These are phyloP conservation scores for Pythium sukuiense DNA, from an alignment of 352 stramenopile species.

Conservation along the genomic window DNA sequence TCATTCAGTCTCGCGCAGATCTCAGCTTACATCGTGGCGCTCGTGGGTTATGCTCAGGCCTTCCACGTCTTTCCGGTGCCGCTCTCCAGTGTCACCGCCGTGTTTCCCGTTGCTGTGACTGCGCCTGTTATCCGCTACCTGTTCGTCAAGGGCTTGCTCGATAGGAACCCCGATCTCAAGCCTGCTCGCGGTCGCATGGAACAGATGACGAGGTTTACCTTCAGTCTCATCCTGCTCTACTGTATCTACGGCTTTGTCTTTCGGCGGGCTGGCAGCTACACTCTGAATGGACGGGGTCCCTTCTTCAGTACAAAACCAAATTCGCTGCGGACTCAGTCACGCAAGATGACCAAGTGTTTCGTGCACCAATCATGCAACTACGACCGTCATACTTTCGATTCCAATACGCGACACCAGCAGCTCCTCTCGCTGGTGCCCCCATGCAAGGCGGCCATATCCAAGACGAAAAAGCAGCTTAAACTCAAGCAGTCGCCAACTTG, in stretches of 20 bases:
- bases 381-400: too few relatives aligned
- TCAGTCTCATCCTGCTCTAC: slow-evolving; percentile 32
- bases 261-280: slow-evolving; percentile 17
- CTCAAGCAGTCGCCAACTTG: neutral
- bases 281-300: neutral
- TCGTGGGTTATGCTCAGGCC: slow-evolving; percentile 19
- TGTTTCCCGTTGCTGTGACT: slow-evolving; percentile 15
- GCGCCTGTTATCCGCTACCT: slow-evolving; percentile 22
- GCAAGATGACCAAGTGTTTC: too few relatives aligned
- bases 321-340: too few relatives aligned
- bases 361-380: too few relatives aligned
- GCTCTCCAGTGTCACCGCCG: slow-evolving; percentile 15
- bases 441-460: neutral
- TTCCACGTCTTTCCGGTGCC: slow-evolving; percentile 36
- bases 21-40: slow-evolving; percentile 20
- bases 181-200: slow-evolving; percentile 7
- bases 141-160: neutral
- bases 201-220: slow-evolving; percentile 1
- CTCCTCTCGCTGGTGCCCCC: too few relatives aligned
- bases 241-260: slow-evolving; percentile 33
- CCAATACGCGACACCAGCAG: too few relatives aligned
- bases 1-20: slow-evolving; percentile 15
- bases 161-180: slow-evolving; percentile 4
- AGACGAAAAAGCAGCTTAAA: neutral
- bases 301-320: too few relatives aligned